Conservation (phyloP, 345 rosid species). For the Trapa incisa region DNA sequence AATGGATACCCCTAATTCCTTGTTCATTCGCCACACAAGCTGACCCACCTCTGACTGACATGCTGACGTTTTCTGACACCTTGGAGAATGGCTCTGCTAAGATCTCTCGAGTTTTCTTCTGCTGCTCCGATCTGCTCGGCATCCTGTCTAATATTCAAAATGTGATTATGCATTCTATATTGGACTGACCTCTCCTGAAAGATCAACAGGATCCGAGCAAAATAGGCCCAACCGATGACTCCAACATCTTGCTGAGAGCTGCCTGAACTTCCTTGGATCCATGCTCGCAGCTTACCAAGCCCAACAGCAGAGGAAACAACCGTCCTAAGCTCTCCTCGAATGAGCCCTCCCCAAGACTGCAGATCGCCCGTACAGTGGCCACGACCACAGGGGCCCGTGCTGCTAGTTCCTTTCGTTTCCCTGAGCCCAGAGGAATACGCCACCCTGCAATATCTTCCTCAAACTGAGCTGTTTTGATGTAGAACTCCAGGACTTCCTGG, state of each 20-base stretch:
- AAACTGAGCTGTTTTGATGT: conserved; percentile 37
- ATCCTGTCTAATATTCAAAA: no score
- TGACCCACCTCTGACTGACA: no score
- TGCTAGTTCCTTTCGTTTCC: conserved; percentile 73
- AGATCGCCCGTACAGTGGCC: conserved; percentile 62
- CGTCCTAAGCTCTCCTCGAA: conserved; percentile 54
- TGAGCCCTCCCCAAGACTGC: conserved; percentile 61
- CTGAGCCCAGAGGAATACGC: conserved; percentile 81
- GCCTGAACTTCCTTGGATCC: conserved; percentile 83
- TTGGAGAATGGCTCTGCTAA: no score
- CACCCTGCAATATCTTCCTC: conserved; percentile 32
- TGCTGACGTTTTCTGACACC: no score
- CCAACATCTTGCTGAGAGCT: conserved; percentile 85
- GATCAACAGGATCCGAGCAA: conserved; percentile 59
- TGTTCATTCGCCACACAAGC: no score
- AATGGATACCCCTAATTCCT: no score
- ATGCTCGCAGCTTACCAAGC: conserved; percentile 84
- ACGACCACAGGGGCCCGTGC: conserved; percentile 72
- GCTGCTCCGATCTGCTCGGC: no score
- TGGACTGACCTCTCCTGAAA: background rate
- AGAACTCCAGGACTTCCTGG: conserved; percentile 58
- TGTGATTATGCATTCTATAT: no score
- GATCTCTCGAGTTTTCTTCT: no score
- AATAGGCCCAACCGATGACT: conserved; percentile 67
- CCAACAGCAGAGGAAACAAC: conserved; percentile 68